Evolutionary conservation across 2,329 filamentous ascomycete genomes (phyloP).

Genomic region (Cryphonectria japonica): DNA sequence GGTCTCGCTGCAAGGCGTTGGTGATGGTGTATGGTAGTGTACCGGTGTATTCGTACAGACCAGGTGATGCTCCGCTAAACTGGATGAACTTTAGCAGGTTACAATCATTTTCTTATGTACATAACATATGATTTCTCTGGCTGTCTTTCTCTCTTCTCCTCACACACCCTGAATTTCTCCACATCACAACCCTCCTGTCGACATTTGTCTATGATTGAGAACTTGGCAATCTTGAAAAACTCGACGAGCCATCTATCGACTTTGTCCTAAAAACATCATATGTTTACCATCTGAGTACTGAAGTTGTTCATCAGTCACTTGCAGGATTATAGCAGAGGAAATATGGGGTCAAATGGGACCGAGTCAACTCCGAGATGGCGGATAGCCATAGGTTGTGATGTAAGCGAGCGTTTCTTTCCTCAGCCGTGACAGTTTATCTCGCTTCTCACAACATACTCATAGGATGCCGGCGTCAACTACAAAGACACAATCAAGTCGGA

Average conservation of each 20-base stretch:
- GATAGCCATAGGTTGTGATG: conserved; percentile 59
- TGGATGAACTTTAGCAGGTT: not conserved
- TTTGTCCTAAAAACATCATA: not conserved
- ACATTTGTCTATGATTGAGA: not conserved
- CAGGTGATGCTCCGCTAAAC: not conserved
- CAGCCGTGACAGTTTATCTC: not conserved
- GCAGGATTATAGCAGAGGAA: not conserved
- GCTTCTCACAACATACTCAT: not conserved
- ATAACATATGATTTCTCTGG: not conserved
- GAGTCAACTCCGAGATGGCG: conserved; percentile 49
- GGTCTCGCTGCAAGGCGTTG: not conserved
- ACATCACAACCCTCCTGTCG: not conserved
- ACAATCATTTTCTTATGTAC: not conserved
- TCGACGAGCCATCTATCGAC: not conserved
- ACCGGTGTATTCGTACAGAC: not conserved
- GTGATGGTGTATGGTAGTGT: not conserved
- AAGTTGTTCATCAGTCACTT: not conserved
- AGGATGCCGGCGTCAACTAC: conserved; percentile 77
- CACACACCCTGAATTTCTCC: not conserved
- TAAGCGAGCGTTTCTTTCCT: conserved; percentile 39
- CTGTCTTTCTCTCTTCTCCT: not conserved
- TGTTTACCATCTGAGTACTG: not conserved
- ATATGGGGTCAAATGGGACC: conserved; percentile 22
- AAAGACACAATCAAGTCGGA: conserved; percentile 78
- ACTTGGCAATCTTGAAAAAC: not conserved